A percentile compares a stretch with the other conserved stretches of the same genome.
Evolutionary conservation across 2,329 filamentous ascomycete genomes (phyloP).

Genomic region (Paecilomyces sp.): DNA sequence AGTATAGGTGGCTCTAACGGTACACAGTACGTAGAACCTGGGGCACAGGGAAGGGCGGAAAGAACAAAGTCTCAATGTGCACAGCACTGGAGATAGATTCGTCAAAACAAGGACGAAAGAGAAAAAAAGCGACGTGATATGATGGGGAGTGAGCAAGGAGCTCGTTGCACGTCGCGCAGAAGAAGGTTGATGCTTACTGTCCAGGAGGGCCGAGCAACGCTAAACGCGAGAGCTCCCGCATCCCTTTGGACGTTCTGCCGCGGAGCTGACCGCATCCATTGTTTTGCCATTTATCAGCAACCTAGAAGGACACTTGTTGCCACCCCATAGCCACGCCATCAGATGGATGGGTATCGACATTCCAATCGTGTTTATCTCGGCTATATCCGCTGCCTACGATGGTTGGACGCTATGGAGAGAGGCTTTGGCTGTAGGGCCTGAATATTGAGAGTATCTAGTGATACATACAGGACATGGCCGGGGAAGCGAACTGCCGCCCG

Average conservation of each 20-base stretch:
- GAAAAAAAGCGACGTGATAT: slow-evolving; percentile 1
- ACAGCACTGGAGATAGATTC: not conserved
- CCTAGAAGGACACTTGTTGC: slow-evolving; percentile 4
- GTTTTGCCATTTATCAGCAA: not conserved
- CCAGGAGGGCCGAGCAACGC: not conserved
- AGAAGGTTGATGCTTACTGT: not conserved
- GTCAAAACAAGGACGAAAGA: not conserved
- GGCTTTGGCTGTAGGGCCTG: not conserved
- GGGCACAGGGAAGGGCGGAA: not conserved
- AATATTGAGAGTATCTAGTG: slow-evolving; percentile 1
- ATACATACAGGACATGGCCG: slow-evolving; percentile 1
- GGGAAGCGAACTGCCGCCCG: not conserved
- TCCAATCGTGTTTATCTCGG: slow-evolving; percentile 1
- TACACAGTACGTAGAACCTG: not conserved
- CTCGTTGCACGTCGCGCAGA: not conserved
- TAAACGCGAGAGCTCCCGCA: not conserved
- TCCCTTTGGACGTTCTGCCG: not conserved
- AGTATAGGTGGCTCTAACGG: slow-evolving; percentile 1
- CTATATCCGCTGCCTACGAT: not conserved
- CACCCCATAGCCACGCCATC: not conserved
- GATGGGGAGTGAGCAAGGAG: not conserved
- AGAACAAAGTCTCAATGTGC: not conserved
- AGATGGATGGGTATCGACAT: not conserved
- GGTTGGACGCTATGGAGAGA: not conserved
- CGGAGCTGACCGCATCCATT: not conserved